These are phyloP conservation scores for Xylariomycetidae sp. DNA, from an alignment of 2,329 filamentous ascomycete genomes.

Conservation along the genomic window DNA sequence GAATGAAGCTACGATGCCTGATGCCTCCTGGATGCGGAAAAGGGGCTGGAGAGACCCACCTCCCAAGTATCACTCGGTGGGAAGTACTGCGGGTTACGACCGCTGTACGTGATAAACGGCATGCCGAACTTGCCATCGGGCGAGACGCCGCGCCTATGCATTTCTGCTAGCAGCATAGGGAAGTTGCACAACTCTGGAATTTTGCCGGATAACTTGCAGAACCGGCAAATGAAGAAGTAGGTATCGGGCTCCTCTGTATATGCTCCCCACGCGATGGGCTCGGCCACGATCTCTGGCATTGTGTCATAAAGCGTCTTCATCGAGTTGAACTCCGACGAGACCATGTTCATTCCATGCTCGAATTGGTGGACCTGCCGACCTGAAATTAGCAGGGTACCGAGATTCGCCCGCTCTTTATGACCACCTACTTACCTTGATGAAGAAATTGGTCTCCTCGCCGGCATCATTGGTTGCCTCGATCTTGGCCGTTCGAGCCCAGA, in stretches of 20 bases:
- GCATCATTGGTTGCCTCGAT: not conserved
- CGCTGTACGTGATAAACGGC: conserved; percentile 12
- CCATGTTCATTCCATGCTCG: not conserved
- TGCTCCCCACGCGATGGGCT: not conserved
- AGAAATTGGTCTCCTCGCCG: not conserved
- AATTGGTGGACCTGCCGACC: not conserved
- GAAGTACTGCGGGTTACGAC: conserved; percentile 9
- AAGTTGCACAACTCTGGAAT: not conserved
- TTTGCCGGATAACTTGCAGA: not conserved
- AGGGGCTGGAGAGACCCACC: too few species aligned
- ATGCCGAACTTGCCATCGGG: conserved; percentile 20
- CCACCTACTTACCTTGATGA: not conserved
- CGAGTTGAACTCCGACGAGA: not conserved
- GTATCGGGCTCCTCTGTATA: not conserved
- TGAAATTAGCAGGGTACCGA: too few species aligned
- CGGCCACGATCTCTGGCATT: not conserved
- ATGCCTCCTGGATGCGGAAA: too few species aligned
- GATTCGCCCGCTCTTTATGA: too few species aligned
- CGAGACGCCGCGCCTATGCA: conserved; percentile 11
- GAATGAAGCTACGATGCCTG: too few species aligned
- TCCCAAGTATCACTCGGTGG: conserved; percentile 16
- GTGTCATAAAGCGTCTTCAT: not conserved
- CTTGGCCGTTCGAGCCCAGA: not conserved
- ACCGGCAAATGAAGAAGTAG: not conserved
- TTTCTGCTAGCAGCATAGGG: conserved; percentile 4